Evolutionary conservation across 1,284 basidiomycete genomes (phyloP), one percentile per base, ranked within the genome.

Genomic region (Pisolithus thermaeus): DNA sequence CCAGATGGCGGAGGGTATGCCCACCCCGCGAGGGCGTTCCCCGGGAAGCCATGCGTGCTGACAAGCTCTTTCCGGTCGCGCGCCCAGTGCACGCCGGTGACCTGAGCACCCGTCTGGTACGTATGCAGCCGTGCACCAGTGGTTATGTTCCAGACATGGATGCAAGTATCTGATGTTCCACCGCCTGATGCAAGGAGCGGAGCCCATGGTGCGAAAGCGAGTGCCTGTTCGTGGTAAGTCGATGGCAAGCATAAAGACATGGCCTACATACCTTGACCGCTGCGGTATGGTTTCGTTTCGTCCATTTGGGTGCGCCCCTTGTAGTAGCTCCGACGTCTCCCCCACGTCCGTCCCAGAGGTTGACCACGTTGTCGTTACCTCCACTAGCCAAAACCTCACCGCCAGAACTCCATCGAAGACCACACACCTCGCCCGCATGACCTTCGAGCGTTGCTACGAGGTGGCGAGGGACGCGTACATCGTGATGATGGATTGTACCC

Each of bases 131-230:
- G 83, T 4, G 92, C 91, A 6, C 92, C 92, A 0, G 92, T 96
- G 12, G 87, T 91, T 47, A 83, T 86, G 58, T 91, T 92, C 93
- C 94, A 97, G 56, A 97, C 79, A 65, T 98, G 91, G 60, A 98
- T 91, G 23, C 87, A 92, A 38, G 92, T 90, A 65, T 99, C 96
- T 56, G 90, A 90, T 0, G 93, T 95, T 0, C 97, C 97, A 1
- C 97, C 97, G 0, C 97, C 97, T 0, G 90, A 87, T 0, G 96
- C 96, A 45, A 99, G 81, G 7, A 99, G 76, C 8, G 89, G 88
- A 0, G 88, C 82, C 94, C 96, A 98, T 0, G 96, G 93, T 59
- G 92, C 97, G 93, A 97, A 99, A 0, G 93, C 92, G 43, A 99
- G 74, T 0, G 94, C 95, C 87, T 91, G 52, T 7, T 16, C 40